A percentile compares a stretch with the other conserved stretches of the same genome.
phyloP scores from a whole-genome alignment of 495 filamentous ascomycete species.

The Letharia columbiana region DNA sequence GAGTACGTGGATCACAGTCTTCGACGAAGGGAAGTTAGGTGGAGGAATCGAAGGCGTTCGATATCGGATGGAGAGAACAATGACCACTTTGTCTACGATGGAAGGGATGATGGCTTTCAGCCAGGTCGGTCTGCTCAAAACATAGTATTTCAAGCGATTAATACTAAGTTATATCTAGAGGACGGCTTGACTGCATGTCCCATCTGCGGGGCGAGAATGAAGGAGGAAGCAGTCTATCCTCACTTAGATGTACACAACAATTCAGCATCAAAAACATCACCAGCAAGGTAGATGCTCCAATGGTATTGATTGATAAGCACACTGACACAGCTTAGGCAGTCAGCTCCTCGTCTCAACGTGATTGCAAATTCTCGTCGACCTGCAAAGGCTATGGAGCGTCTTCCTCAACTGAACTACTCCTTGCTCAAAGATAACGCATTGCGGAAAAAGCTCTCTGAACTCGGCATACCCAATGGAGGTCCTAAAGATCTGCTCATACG shows the following conservation, averaged over 20 bases:
- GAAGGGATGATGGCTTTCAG: slow-evolving; percentile 19
- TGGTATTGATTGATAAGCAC: background rate
- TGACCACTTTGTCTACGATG: slow-evolving; percentile 32
- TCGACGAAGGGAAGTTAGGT: slow-evolving; percentile 37
- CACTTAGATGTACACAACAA: slow-evolving; percentile 58
- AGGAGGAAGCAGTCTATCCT: slow-evolving; percentile 56
- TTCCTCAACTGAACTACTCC: slow-evolving; percentile 73
- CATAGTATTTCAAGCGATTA: background rate
- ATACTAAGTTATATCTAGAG: slow-evolving; percentile 33
- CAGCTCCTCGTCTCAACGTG: slow-evolving; percentile 7
- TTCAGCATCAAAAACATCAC: background rate
- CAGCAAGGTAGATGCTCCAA: slow-evolving; percentile 8
- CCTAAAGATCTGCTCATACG: slow-evolving; percentile 57
- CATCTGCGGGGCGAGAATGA: slow-evolving; percentile 70
- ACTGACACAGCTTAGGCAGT: slow-evolving; percentile 13
- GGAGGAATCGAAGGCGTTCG: slow-evolving; percentile 24
- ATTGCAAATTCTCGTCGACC: slow-evolving; percentile 21
- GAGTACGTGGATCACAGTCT: slow-evolving; percentile 11
- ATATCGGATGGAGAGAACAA: slow-evolving; percentile 19
- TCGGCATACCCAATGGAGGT: slow-evolving; percentile 71
- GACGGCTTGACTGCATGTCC: slow-evolving; percentile 78
- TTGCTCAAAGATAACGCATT: slow-evolving; percentile 68
- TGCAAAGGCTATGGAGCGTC: slow-evolving; percentile 42
- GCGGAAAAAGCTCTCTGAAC: slow-evolving; percentile 68
- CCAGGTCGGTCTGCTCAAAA: slow-evolving; percentile 1